A percentile compares a stretch with the other conserved stretches of the same genome.
Conservation (phyloP, 192 early-diverging fungal species). For the Phlyctochytrium planicorne region DNA sequence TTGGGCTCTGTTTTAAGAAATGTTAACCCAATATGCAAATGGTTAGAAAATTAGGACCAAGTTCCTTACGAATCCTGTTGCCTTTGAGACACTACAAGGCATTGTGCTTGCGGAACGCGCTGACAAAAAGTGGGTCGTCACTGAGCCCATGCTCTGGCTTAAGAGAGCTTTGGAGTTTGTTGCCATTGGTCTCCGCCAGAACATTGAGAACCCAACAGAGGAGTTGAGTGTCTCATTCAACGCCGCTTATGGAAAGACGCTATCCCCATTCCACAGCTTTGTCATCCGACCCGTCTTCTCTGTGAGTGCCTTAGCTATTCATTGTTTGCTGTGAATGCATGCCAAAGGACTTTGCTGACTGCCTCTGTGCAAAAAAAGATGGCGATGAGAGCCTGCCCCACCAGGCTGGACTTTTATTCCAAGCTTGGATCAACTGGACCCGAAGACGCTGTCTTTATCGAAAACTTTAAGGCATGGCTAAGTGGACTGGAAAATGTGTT, state of each 20-base stretch:
- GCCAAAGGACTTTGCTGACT: background rate
- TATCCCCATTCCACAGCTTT: conserved; percentile 48
- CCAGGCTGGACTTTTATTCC: conserved; percentile 83
- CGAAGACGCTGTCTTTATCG: conserved; percentile 51
- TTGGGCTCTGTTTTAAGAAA: conserved; percentile 16
- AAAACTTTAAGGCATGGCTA: conserved; percentile 70
- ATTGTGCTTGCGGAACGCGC: conserved; percentile 70
- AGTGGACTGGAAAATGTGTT: conserved; percentile 72
- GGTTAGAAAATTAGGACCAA: conserved; percentile 79
- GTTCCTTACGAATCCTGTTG: conserved; percentile 62
- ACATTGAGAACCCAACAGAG: conserved; percentile 41
- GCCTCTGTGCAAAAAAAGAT: conserved; percentile 38
- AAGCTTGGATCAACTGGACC: conserved; percentile 69
- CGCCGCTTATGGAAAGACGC: conserved; percentile 43
- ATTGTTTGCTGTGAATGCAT: background rate
- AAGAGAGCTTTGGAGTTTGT: conserved; percentile 62
- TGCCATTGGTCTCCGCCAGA: conserved; percentile 41
- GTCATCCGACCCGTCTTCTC: conserved; percentile 53
- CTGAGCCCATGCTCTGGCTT: conserved; percentile 92
- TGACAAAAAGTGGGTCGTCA: conserved; percentile 83
- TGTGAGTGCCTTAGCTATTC: conserved; percentile 22
- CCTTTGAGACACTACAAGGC: conserved; percentile 78
- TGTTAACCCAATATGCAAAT: too few species aligned
- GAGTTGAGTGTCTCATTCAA: conserved; percentile 45
- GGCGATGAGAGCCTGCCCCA: conserved; percentile 92